Evolutionary conservation across 306 rosid genomes (phyloP), one percentile per base, ranked within the genome.

Genomic region (Ziziphus jujuba): DNA sequence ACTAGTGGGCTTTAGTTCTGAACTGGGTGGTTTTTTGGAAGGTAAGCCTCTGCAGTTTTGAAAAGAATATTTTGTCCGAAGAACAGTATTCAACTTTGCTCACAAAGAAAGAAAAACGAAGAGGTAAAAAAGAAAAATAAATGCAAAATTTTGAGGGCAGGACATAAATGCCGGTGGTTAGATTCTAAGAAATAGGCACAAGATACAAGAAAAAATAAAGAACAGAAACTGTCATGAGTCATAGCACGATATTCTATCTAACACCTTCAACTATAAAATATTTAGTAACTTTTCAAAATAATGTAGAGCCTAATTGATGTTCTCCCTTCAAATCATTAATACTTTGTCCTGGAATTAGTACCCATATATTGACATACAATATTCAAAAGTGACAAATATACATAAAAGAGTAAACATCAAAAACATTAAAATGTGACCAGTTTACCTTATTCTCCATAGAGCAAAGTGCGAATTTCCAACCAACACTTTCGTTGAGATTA

Each of bases 401-500:
- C 34, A 65, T 5, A 33, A 12, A 14, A 24, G 33, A 45, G 69
- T 20, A 33, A 66, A 48, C 34, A 59, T 57, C 38, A 66, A 35
- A 50, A 50, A 50, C 55, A 17, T 21, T 28, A 24, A 61, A 14
- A 59, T 28, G 33, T 28, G 2, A 12, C 48, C 73, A 75, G 55
- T 75, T 83, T 61, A 90, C 99, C 91, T 77, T 83, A 72, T 93
- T 88, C 76, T 93, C 99, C 97, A 93, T 90, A 43, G 97, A 90
- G 78, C 99, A 93, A 55, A 93, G 97, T 14, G 79, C 91, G 59
- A 93, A 93, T 79, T 85, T 90, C 97, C 99, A 93, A 62, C 83
- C 92, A 75, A 70, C 68, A 66, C 51, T 57, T 68, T 54, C 78
- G 67, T 85, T 83, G 72, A 93, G 89, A 79, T 93, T 93, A 86